Evolutionary conservation across 2,329 filamentous ascomycete species (phyloP), one percentile per base, ranked within the genome.

Genomic region (Leptodontidium sp.): DNA sequence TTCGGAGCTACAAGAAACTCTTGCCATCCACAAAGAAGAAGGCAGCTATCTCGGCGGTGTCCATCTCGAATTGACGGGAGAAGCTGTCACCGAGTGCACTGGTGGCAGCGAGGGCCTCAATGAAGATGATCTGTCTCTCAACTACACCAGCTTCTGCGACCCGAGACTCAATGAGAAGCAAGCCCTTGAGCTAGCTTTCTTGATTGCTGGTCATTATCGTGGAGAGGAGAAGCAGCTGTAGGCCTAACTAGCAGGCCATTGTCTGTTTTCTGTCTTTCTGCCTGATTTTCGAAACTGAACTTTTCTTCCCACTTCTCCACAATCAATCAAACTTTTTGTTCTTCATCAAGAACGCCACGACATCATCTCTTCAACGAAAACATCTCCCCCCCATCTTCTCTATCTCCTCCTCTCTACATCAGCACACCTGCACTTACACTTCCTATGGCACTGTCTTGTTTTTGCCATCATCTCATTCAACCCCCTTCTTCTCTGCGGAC

Each of bases 81-180:
- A 99, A 77, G 93, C 94, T 8, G 96, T 99, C 11, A 99, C 96
- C 0, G 96, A 99, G 82, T 99, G 96, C 77, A 88, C 97, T 0
- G 94, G 96, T 67, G 96, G 96, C 24, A 95, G 93, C 71, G 93
- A 93, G 78, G 93, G 91, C 0, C 82, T 98, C 68, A 92, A 88
- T 45, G 96, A 98, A 80, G 92, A 96, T 71, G 95, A 98, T 77
- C 79, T 99, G 75, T 91, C 91, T 2, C 87, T 93, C 72, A 94
- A 97, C 77, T 99, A 99, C 81, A 97, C 94, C 5, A 97, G 92
- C 47, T 98, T 95, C 84, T 99, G 96, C 80, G 96, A 99, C 79
- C 96, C 96, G 5, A 84, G 96, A 29, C 83, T 99, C 74, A 99
- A 99, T 78, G 96, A 98, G 86, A 98, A 98, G 83, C 96, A 99